These are phyloP conservation scores for Candida lessepsii DNA, from an alignment of 805 yeast genomes.

Conservation along the genomic window DNA sequence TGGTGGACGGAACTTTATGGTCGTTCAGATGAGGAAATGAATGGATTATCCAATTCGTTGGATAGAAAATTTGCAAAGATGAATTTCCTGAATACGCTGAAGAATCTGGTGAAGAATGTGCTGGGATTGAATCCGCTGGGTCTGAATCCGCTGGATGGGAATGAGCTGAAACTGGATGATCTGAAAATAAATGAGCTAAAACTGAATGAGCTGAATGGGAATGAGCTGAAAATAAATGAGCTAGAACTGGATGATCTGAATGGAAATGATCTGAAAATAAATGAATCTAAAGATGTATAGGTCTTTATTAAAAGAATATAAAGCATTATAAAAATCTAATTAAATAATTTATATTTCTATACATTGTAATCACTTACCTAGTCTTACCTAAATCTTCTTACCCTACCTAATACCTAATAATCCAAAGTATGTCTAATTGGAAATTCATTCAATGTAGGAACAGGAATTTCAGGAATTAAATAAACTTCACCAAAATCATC, in stretches of 20 bases:
- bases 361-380: too few relatives aligned
- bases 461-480: constrained; percentile 70
- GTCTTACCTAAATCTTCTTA: too few relatives aligned
- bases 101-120: background rate
- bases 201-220: background rate
- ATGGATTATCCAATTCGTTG: constrained; percentile 39
- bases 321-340: too few relatives aligned
- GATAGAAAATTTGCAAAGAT: constrained; percentile 43
- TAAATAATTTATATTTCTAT: too few relatives aligned
- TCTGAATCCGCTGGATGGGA: background rate
- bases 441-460: constrained; percentile 64
- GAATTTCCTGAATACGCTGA: constrained; percentile 17
- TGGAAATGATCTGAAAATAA: background rate
- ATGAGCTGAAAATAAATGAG: background rate
- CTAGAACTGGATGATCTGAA: background rate
- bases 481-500: constrained; percentile 88
- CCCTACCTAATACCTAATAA: too few relatives aligned
- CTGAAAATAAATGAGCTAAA: background rate
- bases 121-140: background rate
- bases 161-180: background rate
- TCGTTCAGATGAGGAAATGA: constrained; percentile 57
- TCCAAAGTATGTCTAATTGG: constrained; percentile 58
- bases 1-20: constrained; percentile 94
- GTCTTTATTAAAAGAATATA: too few relatives aligned
- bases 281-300: too few relatives aligned